Evolutionary conservation across 768 basidiomycete genomes (phyloP), one percentile per base, ranked within the genome.

Genomic region (Leccinum ochraceum): DNA sequence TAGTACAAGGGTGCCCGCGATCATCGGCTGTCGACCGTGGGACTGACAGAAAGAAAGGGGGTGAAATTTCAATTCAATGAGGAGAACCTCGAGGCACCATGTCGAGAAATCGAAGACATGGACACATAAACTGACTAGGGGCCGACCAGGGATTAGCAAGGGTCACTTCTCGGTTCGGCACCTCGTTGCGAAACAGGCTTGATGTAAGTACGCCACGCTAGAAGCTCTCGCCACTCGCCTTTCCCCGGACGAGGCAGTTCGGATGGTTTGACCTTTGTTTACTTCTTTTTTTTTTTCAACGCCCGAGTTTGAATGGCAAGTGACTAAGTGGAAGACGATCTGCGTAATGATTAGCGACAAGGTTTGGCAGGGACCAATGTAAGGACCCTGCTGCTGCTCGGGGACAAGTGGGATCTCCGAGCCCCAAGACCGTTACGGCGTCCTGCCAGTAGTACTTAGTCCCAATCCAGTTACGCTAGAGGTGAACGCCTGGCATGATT

Each of bases 401-500:
- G 34, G 51, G 28, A 10, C 26, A 51, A 13, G 49, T 11, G n/a
- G n/a, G 34, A 46, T 11, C 10, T 30, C 22, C 42, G 42, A n/a
- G 28, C n/a, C n/a, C n/a, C n/a, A n/a, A n/a, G n/a, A n/a, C n/a
- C n/a, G n/a, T n/a, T n/a, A n/a, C n/a, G n/a, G n/a, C n/a, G n/a
- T n/a, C n/a, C n/a, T n/a, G n/a, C n/a, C n/a, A n/a, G n/a, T n/a
- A n/a, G n/a, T n/a, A n/a, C n/a, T n/a, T n/a, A n/a, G n/a, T n/a
- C n/a, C 42, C 42, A 2, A n/a, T 44, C 11, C 10, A 44, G n/a
- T 26, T 51, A 13, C 20, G 51, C 22, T 3, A 46, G 26, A 37
- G 34, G 10, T 8, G 9, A 60, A 57, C 64, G 61, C 65, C 63
- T 53, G 57, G 17, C n/a, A 32, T 3, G n/a, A 48, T 37, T 17